These are phyloP conservation scores for Tripterygium wilfordii DNA, from an alignment of 177 flowering plant species.

Conservation along the genomic window DNA sequence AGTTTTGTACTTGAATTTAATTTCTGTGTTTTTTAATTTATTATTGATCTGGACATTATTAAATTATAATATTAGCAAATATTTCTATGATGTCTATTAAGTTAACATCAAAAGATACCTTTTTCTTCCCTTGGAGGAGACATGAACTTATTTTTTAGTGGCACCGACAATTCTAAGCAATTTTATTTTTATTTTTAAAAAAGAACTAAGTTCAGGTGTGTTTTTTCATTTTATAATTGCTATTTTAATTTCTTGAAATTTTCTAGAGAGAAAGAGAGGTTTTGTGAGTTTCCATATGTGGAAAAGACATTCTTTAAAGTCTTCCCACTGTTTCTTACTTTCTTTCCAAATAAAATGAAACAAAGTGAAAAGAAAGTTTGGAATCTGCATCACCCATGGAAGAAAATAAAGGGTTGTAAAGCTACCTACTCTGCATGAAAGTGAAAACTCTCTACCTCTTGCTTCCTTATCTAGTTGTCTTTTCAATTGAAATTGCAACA, in stretches of 20 bases:
- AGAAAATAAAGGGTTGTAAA: not conserved
- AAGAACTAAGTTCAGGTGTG: not conserved
- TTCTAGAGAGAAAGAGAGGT: conserved; percentile 1
- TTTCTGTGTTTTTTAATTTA: too few relatives aligned
- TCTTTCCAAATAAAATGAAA: conserved; percentile 8
- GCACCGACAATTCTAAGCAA: too few relatives aligned
- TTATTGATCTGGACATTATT: too few relatives aligned
- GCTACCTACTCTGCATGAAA: conserved; percentile 11
- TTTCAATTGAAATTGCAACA: too few relatives aligned
- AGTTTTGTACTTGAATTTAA: too few relatives aligned
- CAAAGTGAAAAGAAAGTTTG: not conserved
- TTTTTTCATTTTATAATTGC: not conserved
- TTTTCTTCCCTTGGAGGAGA: too few relatives aligned
- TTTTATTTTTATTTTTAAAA: too few relatives aligned
- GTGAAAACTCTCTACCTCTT: not conserved
- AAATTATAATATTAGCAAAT: too few relatives aligned
- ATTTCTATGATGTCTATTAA: too few relatives aligned
- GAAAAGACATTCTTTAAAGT: conserved; percentile 1
- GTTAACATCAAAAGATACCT: too few relatives aligned
- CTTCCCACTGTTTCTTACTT: conserved; percentile 1
- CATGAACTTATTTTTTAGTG: too few relatives aligned
- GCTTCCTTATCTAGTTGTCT: not conserved
- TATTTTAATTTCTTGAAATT: not conserved
- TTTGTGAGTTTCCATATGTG: conserved; percentile 10
- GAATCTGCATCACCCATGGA: not conserved